Base-by-base conservation (phyloP, 176 grass and related monocot genomes). In the Eragrostis nindensis region DNA sequence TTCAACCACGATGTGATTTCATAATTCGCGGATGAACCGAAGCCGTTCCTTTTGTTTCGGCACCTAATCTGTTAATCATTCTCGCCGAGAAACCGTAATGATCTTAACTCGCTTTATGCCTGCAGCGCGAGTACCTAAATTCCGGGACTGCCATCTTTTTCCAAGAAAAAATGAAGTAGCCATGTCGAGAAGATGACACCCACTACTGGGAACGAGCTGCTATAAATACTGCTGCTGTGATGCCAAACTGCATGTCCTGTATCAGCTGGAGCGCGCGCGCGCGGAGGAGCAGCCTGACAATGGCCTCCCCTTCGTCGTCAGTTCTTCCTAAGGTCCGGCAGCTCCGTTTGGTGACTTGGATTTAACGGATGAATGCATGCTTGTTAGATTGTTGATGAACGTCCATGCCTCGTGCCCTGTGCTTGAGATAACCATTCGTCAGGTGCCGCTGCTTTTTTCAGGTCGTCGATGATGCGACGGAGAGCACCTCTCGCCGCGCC, bases 31-130 rank as follows among this genome's bases (percentile, higher is more conserved):
- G 55, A 29, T 79, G 84, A 84, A 84, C 76, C 2, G 25, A 65
- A 65, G 75, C 84, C 84, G 61, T 75, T 90, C 80, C 84, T 90
- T 90, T 90, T 65, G 62, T 82, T 84, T 83, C 21, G 75, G 89
- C 55, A 64, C 76, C 57, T 61, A 27, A 61, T 61, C 80, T 36
- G 32, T 4, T 72, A 85, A 81, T 71, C 88, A 70, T 75, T 53
- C 40, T 70, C n/a, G 56, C 48, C 0, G 24, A 27, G 44, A 2
- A 45, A 46, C 24, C 6, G 71, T 76, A 50, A 65, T 79, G 36
- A 65, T 69, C 76, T 43, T 24, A 17, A 12, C 21, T 0, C 1
- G 6, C 32, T 80, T 81, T 83, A 24, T 68, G 30, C 78, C 74
- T 66, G 38, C 63, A 53, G 48, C 53, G 66, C 59, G 13, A 36